Evolutionary conservation across 805 yeast genomes (phyloP).

Genomic region (Maudiozyma bulderi): DNA sequence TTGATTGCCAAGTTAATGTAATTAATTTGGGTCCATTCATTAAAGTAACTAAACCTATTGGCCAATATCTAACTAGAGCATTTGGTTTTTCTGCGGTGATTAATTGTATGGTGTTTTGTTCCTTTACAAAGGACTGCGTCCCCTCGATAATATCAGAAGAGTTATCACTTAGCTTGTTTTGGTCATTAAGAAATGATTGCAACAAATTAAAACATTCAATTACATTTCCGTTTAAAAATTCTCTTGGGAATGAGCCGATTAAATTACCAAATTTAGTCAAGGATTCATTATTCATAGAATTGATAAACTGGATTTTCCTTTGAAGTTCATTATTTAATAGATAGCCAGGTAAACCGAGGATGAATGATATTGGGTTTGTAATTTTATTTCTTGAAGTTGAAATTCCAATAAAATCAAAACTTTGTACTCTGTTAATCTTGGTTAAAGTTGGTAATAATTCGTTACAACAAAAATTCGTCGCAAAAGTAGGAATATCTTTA

Average conservation of each 20-base stretch:
- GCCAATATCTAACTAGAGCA: conserved; percentile 54
- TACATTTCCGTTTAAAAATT: not conserved
- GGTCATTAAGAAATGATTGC: not conserved
- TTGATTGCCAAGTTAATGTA: conserved; percentile 37
- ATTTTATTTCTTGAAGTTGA: not conserved
- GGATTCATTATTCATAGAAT: conserved; percentile 5
- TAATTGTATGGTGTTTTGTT: not conserved
- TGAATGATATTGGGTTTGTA: not conserved
- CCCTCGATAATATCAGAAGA: conserved; percentile 5
- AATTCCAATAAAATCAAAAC: conserved; percentile 6
- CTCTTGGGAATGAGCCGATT: conserved; percentile 3
- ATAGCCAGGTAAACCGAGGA: conserved; percentile 10
- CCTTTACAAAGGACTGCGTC: conserved; percentile 4
- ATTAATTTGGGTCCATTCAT: conserved; percentile 48
- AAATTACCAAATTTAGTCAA: conserved; percentile 16
- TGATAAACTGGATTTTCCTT: conserved; percentile 2
- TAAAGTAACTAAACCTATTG: conserved; percentile 34
- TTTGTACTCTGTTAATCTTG: conserved; percentile 3
- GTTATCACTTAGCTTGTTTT: not conserved
- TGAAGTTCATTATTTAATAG: conserved; percentile 15
- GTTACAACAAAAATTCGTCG: not conserved
- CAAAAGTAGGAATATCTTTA: not conserved
- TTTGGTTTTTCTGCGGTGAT: conserved; percentile 30
- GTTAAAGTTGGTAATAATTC: conserved; percentile 5
- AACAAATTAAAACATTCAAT: not conserved